A percentile compares a stretch with the other conserved stretches of the same genome.
Evolutionary conservation across 345 rosid species (phyloP).

Genomic region (Sisymbrium irio): DNA sequence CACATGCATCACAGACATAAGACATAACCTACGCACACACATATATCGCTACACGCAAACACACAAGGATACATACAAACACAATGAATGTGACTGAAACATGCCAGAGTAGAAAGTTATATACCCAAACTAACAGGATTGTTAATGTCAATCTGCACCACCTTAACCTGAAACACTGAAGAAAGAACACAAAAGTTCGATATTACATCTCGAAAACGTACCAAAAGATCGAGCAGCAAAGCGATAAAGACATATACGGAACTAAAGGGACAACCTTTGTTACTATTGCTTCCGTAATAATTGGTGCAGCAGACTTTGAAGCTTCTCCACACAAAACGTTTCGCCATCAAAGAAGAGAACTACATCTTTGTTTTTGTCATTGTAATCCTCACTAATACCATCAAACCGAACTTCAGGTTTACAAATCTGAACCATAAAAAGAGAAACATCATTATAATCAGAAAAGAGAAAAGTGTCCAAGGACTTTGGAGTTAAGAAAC

Average conservation of each 20-base stretch:
- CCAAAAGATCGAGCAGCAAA: background rate
- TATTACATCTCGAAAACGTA: background rate
- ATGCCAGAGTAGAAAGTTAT: background rate
- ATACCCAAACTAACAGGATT: conserved; percentile 42
- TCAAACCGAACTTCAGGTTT: conserved; percentile 68
- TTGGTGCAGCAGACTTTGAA: conserved; percentile 43
- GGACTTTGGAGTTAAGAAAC: background rate
- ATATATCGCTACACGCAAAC: too few species aligned
- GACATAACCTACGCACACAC: background rate
- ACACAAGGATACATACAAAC: background rate
- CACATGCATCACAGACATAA: too few species aligned
- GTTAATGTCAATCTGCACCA: conserved; percentile 40
- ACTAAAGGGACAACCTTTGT: conserved; percentile 32
- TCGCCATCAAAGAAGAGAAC: conserved; percentile 69
- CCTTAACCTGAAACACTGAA: conserved; percentile 40
- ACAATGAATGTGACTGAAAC: background rate
- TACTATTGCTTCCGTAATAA: background rate
- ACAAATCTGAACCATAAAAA: conserved; percentile 55
- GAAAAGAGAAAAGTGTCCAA: background rate
- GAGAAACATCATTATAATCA: conserved; percentile 18
- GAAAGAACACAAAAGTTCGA: background rate
- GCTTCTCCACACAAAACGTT: conserved; percentile 56
- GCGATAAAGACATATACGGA: conserved; percentile 5
- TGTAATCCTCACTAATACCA: conserved; percentile 64
- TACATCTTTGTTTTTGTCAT: conserved; percentile 44